Conservation (phyloP, 2,329 filamentous ascomycete genomes). For the Venturia effusa region DNA sequence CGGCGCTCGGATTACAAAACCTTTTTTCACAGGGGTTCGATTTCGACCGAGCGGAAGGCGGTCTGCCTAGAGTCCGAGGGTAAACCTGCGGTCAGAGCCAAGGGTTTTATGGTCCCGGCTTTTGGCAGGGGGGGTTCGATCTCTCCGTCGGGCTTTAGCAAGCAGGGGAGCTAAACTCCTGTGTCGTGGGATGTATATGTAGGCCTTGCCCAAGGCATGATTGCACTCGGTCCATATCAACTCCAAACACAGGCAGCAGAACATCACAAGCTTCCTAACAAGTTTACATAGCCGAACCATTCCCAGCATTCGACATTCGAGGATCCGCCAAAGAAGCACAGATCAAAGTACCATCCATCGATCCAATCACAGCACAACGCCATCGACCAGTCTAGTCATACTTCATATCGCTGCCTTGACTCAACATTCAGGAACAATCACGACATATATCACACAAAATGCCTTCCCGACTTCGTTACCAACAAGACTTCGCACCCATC, state of each 20-base stretch:
- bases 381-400: slow-evolving; percentile 5
- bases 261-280: not conserved
- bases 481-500: slow-evolving; percentile 36
- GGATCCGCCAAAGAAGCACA: not conserved
- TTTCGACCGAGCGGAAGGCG: not conserved
- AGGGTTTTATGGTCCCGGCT: not conserved
- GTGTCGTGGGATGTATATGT: not conserved
- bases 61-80: no score
- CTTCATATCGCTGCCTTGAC: slow-evolving; percentile 10
- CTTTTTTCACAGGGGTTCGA: not conserved
- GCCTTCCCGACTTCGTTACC: slow-evolving; percentile 39
- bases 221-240: not conserved
- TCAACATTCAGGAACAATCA: slow-evolving; percentile 6
- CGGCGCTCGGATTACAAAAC: not conserved
- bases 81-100: not conserved
- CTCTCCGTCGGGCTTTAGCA: not conserved
- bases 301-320: not conserved
- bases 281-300: not conserved
- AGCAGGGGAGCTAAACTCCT: slow-evolving; percentile 1
- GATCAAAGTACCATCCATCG: not conserved
- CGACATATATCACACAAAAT: slow-evolving; percentile 22
- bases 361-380: slow-evolving; percentile 1
- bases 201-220: not conserved
- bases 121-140: not conserved
- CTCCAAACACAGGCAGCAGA: not conserved